A percentile compares a stretch with the other conserved stretches of the same genome.
Conservation (phyloP, 1,284 basidiomycete genomes). For the Ustilago bromivora region DNA sequence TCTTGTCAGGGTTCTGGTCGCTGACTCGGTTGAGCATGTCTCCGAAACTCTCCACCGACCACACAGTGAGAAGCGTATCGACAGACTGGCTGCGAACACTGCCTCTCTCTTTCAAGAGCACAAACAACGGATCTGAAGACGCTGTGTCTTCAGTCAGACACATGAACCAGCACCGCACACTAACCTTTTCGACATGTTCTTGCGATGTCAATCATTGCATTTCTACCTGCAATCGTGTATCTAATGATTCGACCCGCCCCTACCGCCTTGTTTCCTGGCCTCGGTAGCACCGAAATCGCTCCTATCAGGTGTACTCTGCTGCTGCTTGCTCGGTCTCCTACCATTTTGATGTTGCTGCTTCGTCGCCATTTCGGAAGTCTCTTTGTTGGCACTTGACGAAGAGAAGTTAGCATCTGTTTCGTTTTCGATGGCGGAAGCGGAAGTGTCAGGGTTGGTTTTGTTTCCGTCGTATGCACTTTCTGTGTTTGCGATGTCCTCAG, state of each 20-base stretch:
- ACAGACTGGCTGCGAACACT: too few relatives aligned
- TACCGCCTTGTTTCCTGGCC: conserved; percentile 30
- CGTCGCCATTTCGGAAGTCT: conserved; percentile 22
- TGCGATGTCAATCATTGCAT: too few relatives aligned
- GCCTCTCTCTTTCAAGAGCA: too few relatives aligned
- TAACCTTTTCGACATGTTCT: too few relatives aligned
- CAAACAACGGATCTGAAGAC: too few relatives aligned
- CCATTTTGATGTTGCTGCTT: conserved; percentile 10
- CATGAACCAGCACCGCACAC: too few relatives aligned
- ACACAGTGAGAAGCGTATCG: too few relatives aligned
- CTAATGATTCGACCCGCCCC: conserved; percentile 4
- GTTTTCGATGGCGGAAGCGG: conserved; percentile 22
- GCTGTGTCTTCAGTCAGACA: too few relatives aligned
- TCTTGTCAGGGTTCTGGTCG: too few relatives aligned
- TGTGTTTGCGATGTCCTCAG: conserved; percentile 45
- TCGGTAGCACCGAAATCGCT: conserved; percentile 28
- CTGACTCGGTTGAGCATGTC: too few relatives aligned
- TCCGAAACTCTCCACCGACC: too few relatives aligned
- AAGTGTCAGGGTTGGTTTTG: conserved; percentile 13
- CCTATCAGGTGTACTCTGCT: conserved; percentile 15
- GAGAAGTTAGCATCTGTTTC: conserved; percentile 32
- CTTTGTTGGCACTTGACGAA: conserved; percentile 11
- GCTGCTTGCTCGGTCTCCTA: conserved; percentile 16
- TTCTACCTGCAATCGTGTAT: too few relatives aligned
- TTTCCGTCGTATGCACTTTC: conserved; percentile 32